Percentiles rank a stretch among this genome's conserved stretches.
phyloP scores from a whole-genome alignment of 2,329 filamentous ascomycete species.

The Ceratocystis alfenasii region DNA sequence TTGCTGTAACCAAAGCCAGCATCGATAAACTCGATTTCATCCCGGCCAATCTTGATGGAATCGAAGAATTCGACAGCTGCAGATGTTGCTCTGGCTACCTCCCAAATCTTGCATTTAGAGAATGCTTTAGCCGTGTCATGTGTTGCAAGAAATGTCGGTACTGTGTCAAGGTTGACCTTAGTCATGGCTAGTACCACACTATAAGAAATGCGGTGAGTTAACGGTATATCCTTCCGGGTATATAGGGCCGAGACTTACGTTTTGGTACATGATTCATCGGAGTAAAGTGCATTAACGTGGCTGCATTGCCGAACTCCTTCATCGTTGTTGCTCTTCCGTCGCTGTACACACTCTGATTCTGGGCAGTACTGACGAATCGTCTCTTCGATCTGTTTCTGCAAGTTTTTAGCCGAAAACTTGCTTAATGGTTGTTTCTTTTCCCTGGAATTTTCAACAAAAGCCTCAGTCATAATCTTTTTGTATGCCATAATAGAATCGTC shows the following conservation, averaged over 20 bases:
- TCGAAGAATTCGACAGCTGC: constrained; percentile 28
- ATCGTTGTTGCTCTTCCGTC: neutral
- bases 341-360: neutral
- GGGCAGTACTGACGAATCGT: neutral
- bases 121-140: constrained; percentile 24
- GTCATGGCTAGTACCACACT: neutral
- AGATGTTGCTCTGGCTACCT: constrained; percentile 27
- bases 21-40: constrained; percentile 28
- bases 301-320: neutral
- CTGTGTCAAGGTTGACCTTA: constrained; percentile 16
- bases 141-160: constrained; percentile 25
- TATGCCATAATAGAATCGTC: neutral
- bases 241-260: neutral
- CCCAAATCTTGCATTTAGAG: constrained; percentile 27
- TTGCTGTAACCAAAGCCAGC: constrained; percentile 29
- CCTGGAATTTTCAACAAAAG: neutral
- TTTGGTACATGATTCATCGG: neutral
- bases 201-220: neutral
- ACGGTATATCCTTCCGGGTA: neutral
- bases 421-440: neutral
- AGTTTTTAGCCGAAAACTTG: neutral
- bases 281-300: neutral
- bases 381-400: neutral
- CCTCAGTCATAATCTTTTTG: neutral
- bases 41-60: constrained; percentile 26